A percentile compares a stretch with the other conserved stretches of the same genome.
phyloP scores from a whole-genome alignment of 1,139 yeast genomes.

The Nakaseomyces delphensis region DNA sequence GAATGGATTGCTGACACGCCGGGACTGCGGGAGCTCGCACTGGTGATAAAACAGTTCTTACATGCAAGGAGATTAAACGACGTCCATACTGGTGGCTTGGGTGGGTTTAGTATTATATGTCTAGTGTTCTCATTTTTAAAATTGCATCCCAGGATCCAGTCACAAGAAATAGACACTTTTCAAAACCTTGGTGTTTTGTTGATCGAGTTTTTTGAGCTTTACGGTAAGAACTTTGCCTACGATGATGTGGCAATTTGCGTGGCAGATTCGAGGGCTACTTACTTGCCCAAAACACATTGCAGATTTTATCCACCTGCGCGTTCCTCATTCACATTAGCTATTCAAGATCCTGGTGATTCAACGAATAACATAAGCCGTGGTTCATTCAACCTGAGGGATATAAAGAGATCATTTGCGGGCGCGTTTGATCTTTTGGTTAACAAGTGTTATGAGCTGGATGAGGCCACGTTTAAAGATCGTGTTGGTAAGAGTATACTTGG shows the following conservation, averaged over 20 bases:
- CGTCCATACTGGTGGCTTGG: conserved; percentile 94
- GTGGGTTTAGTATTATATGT: conserved; percentile 90
- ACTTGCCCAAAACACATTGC: conserved; percentile 42
- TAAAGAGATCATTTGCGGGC: conserved; percentile 84
- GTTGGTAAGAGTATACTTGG: conserved; percentile 75
- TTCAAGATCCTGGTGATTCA: conserved; percentile 86
- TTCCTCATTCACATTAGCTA: conserved; percentile 60
- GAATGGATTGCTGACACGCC: conserved; percentile 69
- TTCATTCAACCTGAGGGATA: conserved; percentile 70
- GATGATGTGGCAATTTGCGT: conserved; percentile 69
- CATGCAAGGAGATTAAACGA: conserved; percentile 73
- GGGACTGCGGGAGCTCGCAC: conserved; percentile 75
- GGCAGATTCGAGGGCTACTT: conserved; percentile 44
- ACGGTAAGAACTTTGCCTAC: conserved; percentile 86
- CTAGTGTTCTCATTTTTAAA: conserved; percentile 72
- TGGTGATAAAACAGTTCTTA: conserved; percentile 82
- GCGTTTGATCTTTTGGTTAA: conserved; percentile 77
- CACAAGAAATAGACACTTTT: conserved; percentile 58
- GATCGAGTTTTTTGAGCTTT: conserved; percentile 88
- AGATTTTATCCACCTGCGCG: conserved; percentile 26
- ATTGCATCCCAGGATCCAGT: conserved; percentile 69
- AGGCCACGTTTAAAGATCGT: conserved; percentile 56
- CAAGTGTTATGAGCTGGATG: conserved; percentile 52
- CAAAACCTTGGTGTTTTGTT: conserved; percentile 81
- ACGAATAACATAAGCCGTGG: conserved; percentile 80